A percentile compares a stretch with the other conserved stretches of the same genome.
Conservation (phyloP, 441 rosid genomes). For the Pelargonium fulgidum region DNA sequence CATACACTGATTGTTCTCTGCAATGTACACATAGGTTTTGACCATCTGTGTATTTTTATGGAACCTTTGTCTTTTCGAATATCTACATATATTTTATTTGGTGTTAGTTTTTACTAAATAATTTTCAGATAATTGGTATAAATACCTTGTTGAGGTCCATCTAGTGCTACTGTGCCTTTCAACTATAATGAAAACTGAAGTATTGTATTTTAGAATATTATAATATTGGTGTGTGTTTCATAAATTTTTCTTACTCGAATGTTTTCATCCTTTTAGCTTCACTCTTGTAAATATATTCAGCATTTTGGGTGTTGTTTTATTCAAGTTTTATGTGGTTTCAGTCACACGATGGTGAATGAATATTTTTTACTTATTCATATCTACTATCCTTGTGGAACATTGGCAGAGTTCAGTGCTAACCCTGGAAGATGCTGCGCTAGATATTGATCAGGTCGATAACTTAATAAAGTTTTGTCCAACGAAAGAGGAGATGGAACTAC, state of each 20-base stretch:
- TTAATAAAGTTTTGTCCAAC: constrained; percentile 92
- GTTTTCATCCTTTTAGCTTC: background rate
- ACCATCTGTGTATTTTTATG: background rate
- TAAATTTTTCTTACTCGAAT: background rate
- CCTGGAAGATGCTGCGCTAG: constrained; percentile 75
- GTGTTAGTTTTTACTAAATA: background rate
- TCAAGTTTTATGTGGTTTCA: background rate
- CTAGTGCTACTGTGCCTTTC: background rate
- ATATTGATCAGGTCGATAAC: constrained; percentile 87
- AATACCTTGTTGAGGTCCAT: background rate
- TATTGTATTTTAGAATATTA: background rate
- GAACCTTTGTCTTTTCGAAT: background rate
- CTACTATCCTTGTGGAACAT: background rate
- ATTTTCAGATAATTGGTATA: too few species aligned
- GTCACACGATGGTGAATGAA: background rate
- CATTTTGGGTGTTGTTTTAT: background rate
- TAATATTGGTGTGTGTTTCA: background rate
- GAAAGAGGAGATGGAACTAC: constrained; percentile 83
- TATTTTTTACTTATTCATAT: background rate
- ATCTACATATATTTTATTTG: background rate
- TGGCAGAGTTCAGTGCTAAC: constrained; percentile 71
- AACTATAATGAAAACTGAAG: background rate
- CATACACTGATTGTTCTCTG: background rate
- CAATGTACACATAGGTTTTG: background rate
- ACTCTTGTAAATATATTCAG: background rate